A percentile compares a stretch with the other conserved stretches of the same genome.
phyloP scores from a whole-genome alignment of 1,139 yeast species.

The Lodderomyces oxycetoniae region DNA sequence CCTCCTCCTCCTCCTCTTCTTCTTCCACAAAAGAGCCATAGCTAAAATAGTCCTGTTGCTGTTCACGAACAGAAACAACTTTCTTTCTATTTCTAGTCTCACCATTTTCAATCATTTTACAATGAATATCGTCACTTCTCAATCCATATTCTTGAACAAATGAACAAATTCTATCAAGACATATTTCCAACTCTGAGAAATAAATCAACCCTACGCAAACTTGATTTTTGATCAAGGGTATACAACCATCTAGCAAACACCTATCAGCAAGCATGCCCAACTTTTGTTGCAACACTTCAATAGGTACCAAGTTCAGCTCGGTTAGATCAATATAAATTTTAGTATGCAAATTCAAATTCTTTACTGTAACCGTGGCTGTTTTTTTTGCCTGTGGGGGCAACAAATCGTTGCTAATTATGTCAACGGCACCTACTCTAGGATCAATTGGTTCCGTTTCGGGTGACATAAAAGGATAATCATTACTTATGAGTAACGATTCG shows the following conservation, averaged over 20 bases:
- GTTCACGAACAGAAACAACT: neutral
- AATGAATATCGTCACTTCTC: conserved; percentile 27
- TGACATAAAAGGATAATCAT: conserved; percentile 53
- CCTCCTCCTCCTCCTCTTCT: conserved; percentile 3
- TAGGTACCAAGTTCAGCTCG: conserved; percentile 32
- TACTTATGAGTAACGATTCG: conserved; percentile 45
- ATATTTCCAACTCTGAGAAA: conserved; percentile 51
- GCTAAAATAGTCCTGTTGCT: conserved; percentile 25
- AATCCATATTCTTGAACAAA: conserved; percentile 26
- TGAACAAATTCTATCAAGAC: conserved; percentile 43
- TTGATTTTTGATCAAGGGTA: conserved; percentile 39
- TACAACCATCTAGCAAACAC: conserved; percentile 51
- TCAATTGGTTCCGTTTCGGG: conserved; percentile 37
- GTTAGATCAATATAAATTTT: conserved; percentile 36
- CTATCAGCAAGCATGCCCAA: conserved; percentile 33
- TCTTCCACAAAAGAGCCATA: conserved; percentile 21
- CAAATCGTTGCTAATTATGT: conserved; percentile 29
- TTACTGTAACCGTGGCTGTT: neutral
- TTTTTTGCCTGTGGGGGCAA: conserved; percentile 1
- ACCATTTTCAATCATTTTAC: conserved; percentile 21
- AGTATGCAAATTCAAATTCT: conserved; percentile 3
- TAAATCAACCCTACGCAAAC: conserved; percentile 47
- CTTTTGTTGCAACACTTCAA: conserved; percentile 29
- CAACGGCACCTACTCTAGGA: conserved; percentile 32
- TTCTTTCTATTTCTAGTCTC: neutral